Base-by-base conservation (phyloP, 306 rosid genomes). In the Rosa lucieae region DNA sequence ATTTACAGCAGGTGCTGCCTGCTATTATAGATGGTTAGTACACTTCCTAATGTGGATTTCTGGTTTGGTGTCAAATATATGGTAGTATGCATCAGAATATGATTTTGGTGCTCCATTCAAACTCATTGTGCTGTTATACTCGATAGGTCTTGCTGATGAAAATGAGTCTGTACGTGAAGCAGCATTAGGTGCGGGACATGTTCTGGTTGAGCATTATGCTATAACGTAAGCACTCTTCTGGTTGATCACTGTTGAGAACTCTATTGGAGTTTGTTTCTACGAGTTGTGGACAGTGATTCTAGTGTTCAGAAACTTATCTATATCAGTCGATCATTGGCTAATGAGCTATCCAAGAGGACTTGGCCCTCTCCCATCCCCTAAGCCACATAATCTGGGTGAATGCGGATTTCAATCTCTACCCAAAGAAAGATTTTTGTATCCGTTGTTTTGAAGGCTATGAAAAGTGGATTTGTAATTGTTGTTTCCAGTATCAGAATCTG, bases 91-190 rank as follows among this genome's bases (percentile, higher is more conserved):
- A 8, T 7, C 43, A 15, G 37, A 10, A 53, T 43, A 35, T 40
- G 73, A 46, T 75, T 70, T 39, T 37, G 43, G 23, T n/a, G 17
- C 73, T 2, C 8, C 74, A 56, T 78, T 42, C 35, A 63, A 78
- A 65, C 39, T 68, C 37, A 21, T 32, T 80, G 40, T 52, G 12
- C 26, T 21, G 21, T 67, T 58, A 40, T 67, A 78, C 53, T 43
- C 67, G 26, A 29, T 67, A 95, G 98, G 99, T 81, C 99, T 92
- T 79, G 99, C 99, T 55, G 99, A 95, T 87, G 99, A 95, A 90
- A 95, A 95, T 78, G 99, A 95, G 85, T 95, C 98, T 69, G 99
- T 95, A 42, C 98, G 99, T 59, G 99, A 95, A n/a, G 98, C 96
- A 73, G 98, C 97, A 15, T 84, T 95, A 21, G 99, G 99, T 77